A percentile compares a stretch with the other conserved stretches of the same genome.
Conservation (phyloP, 176 grass and related monocot genomes). For the Cocos nucifera region DNA sequence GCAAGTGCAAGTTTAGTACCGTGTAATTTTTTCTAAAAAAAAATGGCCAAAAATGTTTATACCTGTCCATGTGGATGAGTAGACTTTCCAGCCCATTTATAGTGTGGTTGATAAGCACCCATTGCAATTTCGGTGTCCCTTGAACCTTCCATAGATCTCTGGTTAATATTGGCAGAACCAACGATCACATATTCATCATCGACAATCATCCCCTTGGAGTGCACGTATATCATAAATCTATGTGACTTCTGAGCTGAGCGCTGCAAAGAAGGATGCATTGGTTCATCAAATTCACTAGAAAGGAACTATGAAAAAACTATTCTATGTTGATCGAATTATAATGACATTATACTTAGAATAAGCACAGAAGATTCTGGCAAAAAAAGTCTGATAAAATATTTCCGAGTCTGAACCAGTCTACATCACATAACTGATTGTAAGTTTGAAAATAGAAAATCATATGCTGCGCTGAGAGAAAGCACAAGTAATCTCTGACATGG, state of each 20-base stretch:
- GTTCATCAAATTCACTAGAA: too few species aligned
- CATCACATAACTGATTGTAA: too few species aligned
- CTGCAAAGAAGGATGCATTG: constrained; percentile 14
- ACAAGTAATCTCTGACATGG: too few species aligned
- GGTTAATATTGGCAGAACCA: constrained; percentile 70
- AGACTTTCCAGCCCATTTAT: constrained; percentile 26
- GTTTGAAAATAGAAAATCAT: too few species aligned
- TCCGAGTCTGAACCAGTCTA: too few species aligned
- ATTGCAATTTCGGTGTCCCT: constrained; percentile 67
- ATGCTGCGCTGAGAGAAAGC: too few species aligned
- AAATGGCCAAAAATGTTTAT: not conserved
- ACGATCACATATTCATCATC: constrained; percentile 60
- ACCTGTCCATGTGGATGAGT: constrained; percentile 42
- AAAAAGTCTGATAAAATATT: too few species aligned
- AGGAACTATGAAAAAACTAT: too few species aligned
- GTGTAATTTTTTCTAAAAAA: constrained; percentile 4
- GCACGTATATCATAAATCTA: constrained; percentile 82
- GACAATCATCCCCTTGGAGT: constrained; percentile 65
- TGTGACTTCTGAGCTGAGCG: constrained; percentile 37
- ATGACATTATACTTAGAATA: too few species aligned
- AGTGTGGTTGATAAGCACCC: constrained; percentile 54
- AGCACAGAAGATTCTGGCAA: too few species aligned
- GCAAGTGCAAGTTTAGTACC: too few species aligned
- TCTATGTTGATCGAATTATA: too few species aligned
- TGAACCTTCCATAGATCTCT: constrained; percentile 59